Evolutionary conservation across 345 rosid genomes (phyloP).

Genomic region (Acer negundo): DNA sequence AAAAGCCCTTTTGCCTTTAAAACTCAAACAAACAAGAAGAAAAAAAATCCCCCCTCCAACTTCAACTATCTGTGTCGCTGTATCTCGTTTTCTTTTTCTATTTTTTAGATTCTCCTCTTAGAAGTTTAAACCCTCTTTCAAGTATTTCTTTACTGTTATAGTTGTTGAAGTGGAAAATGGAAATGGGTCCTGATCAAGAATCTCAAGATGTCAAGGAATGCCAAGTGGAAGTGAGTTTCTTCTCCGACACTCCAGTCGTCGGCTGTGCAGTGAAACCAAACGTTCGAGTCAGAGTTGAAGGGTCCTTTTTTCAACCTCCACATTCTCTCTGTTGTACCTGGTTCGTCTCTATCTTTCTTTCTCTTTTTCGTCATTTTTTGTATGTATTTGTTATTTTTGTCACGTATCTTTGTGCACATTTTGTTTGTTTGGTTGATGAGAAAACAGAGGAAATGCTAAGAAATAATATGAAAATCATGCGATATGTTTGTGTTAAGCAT

Average conservation of each 20-base stretch:
- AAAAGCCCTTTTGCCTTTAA: neutral
- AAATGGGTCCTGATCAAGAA: neutral
- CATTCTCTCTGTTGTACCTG: neutral
- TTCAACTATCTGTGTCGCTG: neutral
- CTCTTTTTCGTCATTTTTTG: neutral
- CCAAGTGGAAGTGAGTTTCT: neutral
- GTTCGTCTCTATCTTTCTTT: neutral
- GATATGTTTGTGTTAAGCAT: neutral
- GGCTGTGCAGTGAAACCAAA: neutral
- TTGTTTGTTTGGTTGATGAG: neutral
- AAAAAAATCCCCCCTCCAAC: neutral
- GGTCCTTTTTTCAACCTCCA: neutral
- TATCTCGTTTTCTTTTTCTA: neutral
- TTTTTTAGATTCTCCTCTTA: neutral
- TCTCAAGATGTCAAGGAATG: neutral
- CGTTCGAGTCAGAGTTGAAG: neutral
- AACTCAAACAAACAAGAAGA: neutral
- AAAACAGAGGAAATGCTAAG: neutral
- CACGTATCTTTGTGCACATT: neutral
- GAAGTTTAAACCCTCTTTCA: neutral
- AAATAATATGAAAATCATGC: neutral
- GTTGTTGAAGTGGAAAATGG: neutral
- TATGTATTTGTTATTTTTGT: neutral
- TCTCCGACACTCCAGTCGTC: neutral
- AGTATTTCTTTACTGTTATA: neutral